Evolutionary conservation across 768 basidiomycete genomes (phyloP).

Genomic region (Suillus plorans): DNA sequence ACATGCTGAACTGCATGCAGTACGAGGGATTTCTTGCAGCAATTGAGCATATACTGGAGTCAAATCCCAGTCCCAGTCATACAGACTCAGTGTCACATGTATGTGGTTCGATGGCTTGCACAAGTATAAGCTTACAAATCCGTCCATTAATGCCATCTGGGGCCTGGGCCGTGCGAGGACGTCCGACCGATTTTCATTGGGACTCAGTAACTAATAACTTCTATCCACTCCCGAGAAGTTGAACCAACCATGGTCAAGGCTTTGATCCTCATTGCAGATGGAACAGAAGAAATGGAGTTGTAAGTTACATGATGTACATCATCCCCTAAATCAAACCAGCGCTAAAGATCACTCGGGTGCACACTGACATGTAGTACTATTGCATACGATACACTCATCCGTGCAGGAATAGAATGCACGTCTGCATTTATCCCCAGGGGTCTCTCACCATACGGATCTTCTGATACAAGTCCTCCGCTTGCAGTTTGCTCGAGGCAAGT

Average conservation of each 20-base stretch:
- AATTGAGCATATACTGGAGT: no score
- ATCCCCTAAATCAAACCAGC: neutral
- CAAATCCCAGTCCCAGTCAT: no score
- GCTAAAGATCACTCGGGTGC: neutral
- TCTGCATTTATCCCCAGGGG: constrained; percentile 62
- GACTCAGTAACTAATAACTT: no score
- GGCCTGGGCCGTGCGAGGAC: no score
- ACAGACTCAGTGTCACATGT: no score
- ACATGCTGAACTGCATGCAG: no score
- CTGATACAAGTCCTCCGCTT: constrained; percentile 39
- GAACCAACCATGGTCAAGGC: constrained; percentile 36
- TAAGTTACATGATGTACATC: constrained; percentile 31
- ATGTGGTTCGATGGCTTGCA: no score
- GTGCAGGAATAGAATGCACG: constrained; percentile 63
- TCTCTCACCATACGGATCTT: constrained; percentile 23
- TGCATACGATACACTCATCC: constrained; percentile 78
- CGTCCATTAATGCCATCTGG: no score
- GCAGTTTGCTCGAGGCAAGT: constrained; percentile 73
- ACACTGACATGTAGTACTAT: constrained; percentile 53
- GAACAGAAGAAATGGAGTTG: constrained; percentile 92
- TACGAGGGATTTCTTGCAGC: no score
- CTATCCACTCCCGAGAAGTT: neutral
- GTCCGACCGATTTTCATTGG: no score
- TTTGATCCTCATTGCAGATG: constrained; percentile 73
- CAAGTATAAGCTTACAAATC: no score